phyloP scores from a whole-genome alignment of 495 filamentous ascomycete genomes.

The Barbatosphaeria neglecta region DNA sequence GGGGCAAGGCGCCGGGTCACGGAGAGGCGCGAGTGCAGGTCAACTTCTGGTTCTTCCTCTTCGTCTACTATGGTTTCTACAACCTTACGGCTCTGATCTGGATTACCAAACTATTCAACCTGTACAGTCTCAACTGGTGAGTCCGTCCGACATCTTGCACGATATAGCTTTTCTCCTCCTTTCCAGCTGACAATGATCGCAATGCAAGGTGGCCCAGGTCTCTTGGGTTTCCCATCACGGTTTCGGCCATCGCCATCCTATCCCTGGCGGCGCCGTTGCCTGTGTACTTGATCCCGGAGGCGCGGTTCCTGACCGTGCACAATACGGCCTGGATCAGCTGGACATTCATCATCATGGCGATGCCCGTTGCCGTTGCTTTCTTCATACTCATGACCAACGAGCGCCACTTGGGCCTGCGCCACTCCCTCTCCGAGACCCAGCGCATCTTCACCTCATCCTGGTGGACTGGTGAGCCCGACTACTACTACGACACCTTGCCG shows the following conservation, averaged over 20 bases:
- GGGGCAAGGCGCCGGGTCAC: conserved; percentile 41
- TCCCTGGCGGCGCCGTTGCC: conserved; percentile 44
- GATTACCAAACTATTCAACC: conserved; percentile 58
- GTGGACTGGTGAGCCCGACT: conserved; percentile 40
- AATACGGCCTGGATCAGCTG: conserved; percentile 54
- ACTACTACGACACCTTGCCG: conserved; percentile 20
- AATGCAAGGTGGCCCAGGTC: conserved; percentile 41
- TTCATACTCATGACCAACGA: conserved; percentile 47
- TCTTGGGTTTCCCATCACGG: conserved; percentile 45
- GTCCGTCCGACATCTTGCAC: background rate
- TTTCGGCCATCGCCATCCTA: conserved; percentile 41
- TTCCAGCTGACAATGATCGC: background rate
- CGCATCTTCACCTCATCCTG: conserved; percentile 50
- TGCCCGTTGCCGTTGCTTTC: conserved; percentile 49
- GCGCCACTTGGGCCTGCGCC: conserved; percentile 40
- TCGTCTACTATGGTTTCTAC: conserved; percentile 55
- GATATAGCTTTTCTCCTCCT: background rate
- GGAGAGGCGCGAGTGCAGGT: conserved; percentile 46
- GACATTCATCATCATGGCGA: conserved; percentile 53
- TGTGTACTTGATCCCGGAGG: conserved; percentile 40
- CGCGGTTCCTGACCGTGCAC: conserved; percentile 36
- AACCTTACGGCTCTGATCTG: conserved; percentile 50
- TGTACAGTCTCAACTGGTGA: conserved; percentile 51
- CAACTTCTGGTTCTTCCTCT: conserved; percentile 59
- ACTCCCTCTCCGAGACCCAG: conserved; percentile 49